phyloP scores from a whole-genome alignment of 495 filamentous ascomycete species.

The Rostrohypoxylon terebratum region DNA sequence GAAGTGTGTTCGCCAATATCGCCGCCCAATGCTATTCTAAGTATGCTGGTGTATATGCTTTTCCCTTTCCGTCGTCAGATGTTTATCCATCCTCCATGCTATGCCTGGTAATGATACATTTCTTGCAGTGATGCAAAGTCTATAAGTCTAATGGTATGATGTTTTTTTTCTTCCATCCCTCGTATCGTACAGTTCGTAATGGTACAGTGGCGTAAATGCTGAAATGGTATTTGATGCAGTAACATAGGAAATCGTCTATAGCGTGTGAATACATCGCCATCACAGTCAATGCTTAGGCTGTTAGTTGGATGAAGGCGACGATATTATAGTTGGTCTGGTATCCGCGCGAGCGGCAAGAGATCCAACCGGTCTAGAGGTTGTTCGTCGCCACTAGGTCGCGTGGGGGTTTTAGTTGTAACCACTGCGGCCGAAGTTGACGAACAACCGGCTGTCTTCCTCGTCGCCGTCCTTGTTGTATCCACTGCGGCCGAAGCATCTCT shows the following conservation, averaged over 20 bases:
- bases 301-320: not conserved
- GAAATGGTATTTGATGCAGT: constrained; percentile 30
- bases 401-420: constrained; percentile 61
- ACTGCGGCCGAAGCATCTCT: constrained; percentile 56
- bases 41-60: constrained; percentile 13
- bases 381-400: constrained; percentile 36
- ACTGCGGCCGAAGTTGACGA: constrained; percentile 56
- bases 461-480: constrained; percentile 63
- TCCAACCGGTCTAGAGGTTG: not conserved
- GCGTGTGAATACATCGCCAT: constrained; percentile 23
- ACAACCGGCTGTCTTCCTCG: constrained; percentile 55
- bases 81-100: constrained; percentile 28
- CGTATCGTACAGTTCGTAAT: constrained; percentile 41
- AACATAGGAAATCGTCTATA: constrained; percentile 29
- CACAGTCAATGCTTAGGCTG: not conserved
- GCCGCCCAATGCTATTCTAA: constrained; percentile 28
- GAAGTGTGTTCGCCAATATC: constrained; percentile 20
- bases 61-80: constrained; percentile 20
- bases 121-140: constrained; percentile 18
- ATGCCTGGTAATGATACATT: constrained; percentile 34
- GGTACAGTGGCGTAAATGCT: constrained; percentile 34
- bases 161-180: constrained; percentile 23
- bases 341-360: constrained; percentile 16
- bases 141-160: constrained; percentile 40
- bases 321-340: constrained; percentile 25